A percentile compares a stretch with the other conserved stretches of the same genome.
Evolutionary conservation across 768 basidiomycete genomes (phyloP).

Genomic region (Lactarius hengduanensis): DNA sequence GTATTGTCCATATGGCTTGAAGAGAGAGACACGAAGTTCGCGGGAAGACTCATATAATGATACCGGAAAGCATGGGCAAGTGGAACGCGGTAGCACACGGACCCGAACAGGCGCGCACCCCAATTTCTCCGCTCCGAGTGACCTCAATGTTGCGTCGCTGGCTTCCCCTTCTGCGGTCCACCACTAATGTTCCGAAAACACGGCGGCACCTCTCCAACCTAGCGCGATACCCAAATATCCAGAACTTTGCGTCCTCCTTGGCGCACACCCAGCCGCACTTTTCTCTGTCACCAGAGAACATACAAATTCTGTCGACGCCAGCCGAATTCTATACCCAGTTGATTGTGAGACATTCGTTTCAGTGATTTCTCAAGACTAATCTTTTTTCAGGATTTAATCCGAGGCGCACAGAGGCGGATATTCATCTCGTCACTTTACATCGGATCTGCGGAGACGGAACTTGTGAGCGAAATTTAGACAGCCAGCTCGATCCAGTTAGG

Average conservation of each 20-base stretch:
- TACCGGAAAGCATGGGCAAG: neutral
- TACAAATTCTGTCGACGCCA: constrained; percentile 23
- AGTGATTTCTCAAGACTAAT: neutral
- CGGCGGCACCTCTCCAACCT: neutral
- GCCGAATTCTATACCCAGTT: constrained; percentile 21
- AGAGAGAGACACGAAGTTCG: neutral
- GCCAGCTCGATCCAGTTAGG: neutral
- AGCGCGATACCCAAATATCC: constrained; percentile 17
- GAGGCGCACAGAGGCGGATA: constrained; percentile 72
- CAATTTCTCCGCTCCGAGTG: neutral
- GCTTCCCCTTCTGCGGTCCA: neutral
- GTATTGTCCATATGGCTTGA: neutral
- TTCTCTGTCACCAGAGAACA: constrained; percentile 21
- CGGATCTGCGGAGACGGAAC: constrained; percentile 70
- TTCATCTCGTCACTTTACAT: constrained; percentile 92
- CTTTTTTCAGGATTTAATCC: constrained; percentile 64
- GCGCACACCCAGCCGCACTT: constrained; percentile 28
- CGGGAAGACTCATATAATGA: constrained; percentile 14
- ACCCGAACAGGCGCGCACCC: neutral
- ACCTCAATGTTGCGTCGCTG: neutral
- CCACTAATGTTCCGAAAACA: neutral
- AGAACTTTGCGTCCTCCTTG: constrained; percentile 23
- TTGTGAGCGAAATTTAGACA: constrained; percentile 52
- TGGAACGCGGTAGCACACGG: neutral
- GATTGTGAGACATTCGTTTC: constrained; percentile 17